Evolutionary conservation across 2,329 filamentous ascomycete genomes (phyloP).

Genomic region (Ophiostoma perfectum): DNA sequence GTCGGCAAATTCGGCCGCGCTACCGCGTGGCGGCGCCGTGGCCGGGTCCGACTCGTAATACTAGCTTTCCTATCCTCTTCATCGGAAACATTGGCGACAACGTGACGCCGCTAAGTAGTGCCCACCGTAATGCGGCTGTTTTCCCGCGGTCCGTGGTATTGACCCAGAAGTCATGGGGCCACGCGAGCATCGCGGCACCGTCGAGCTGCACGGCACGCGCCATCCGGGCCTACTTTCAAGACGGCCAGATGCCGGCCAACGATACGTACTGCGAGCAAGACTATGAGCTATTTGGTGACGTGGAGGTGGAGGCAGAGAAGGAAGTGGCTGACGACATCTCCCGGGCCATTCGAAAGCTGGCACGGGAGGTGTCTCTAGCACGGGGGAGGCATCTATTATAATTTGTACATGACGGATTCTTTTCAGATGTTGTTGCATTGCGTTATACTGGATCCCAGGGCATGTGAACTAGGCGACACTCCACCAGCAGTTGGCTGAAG

Average conservation of each 20-base stretch:
- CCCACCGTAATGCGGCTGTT: constrained; percentile 27
- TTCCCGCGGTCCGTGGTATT: constrained; percentile 40
- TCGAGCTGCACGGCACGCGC: constrained; percentile 41
- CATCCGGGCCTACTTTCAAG: constrained; percentile 42
- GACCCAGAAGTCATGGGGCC: constrained; percentile 47
- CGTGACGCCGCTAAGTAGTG: constrained; percentile 41
- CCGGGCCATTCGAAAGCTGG: no score
- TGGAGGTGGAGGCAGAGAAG: no score
- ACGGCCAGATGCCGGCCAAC: constrained; percentile 30
- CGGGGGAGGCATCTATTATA: no score
- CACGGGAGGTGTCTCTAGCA: no score
- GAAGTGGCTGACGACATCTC: no score
- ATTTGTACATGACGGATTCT: no score
- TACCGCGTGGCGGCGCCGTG: constrained; percentile 38
- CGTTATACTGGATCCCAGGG: no score
- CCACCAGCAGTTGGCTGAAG: no score
- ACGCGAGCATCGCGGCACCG: constrained; percentile 40
- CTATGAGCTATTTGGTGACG: no score
- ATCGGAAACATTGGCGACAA: constrained; percentile 42
- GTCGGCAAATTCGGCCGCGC: constrained; percentile 32
- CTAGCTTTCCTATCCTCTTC: constrained; percentile 42
- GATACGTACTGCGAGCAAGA: no score
- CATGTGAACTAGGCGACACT: no score
- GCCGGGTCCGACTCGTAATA: constrained; percentile 32
- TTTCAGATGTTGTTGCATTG: no score